phyloP scores from a whole-genome alignment of 2,329 filamentous ascomycete species.

The Verticillium alfalfae region DNA sequence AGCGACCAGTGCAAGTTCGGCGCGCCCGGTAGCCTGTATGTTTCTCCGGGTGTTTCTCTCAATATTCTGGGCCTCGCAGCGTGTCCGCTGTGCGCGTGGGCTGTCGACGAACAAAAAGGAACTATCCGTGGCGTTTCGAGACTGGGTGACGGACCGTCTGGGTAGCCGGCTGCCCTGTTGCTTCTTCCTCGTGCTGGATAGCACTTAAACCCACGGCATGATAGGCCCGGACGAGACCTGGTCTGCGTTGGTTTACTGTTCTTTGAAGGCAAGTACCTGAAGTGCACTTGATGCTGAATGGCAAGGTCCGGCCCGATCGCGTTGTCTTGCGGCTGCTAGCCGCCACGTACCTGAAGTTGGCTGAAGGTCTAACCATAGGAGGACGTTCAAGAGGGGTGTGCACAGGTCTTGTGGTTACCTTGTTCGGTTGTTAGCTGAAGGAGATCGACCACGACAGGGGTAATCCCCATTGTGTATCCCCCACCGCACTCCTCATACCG shows the following conservation, averaged over 20 bases:
- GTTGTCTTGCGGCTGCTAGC: background rate
- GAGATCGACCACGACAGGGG: background rate
- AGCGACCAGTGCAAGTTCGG: background rate
- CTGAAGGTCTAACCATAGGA: background rate
- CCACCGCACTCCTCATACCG: background rate
- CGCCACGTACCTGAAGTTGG: background rate
- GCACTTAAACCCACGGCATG: too few relatives aligned
- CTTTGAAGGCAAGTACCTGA: background rate
- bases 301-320: background rate
- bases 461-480: background rate
- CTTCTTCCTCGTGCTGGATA: too few relatives aligned
- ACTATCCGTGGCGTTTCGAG: too few relatives aligned
- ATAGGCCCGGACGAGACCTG: too few relatives aligned
- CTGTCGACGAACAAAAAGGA: background rate
- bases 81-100: background rate
- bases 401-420: too few relatives aligned
- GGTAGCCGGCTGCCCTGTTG: too few relatives aligned
- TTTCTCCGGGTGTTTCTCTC: background rate
- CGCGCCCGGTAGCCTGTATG: background rate
- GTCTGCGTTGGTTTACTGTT: background rate
- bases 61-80: background rate
- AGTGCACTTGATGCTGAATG: background rate
- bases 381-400: background rate
- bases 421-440: background rate
- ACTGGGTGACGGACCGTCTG: too few relatives aligned